Evolutionary conservation across 352 stramenopile species (phyloP), one percentile per base, ranked within the genome.

Genomic region (Phytophthora citricola): DNA sequence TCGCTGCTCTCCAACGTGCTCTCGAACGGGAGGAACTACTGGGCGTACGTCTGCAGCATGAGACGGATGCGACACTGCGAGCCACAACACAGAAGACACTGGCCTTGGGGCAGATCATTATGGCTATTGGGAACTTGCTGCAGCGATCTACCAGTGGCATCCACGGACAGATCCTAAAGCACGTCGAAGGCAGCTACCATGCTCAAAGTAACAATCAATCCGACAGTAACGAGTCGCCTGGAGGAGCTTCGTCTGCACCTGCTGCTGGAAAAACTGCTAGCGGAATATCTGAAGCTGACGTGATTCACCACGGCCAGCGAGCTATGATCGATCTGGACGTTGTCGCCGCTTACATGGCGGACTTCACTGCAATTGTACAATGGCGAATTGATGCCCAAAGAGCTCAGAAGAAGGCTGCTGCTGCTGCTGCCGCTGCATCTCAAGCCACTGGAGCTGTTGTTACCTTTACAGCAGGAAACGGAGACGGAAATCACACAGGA

Each of bases 321-420:
- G 87, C 94, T 41, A 91, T 96, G 71, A 70, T 83, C 6, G 85
- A 97, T 51, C 78, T 98, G 9, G 93, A 98, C 48, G 89, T 98
- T 11, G 94, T 98, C 22, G 92, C 89, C 1, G 86, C 91, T 10
- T 98, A 98, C 69, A 97, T 98, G 88, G 79, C 87, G 22, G 94
- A 98, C 70, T 98, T 98, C 55, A 92, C 83, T 0, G 83, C 81
- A 2, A 94, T 94, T 44, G 84, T 93, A 2, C 85, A 94, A 29
- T 75, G 77, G 1, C 75, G 87, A 7, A 76, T 92, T 26, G 87
- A 95, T 50, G 76, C 75, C 0, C 84, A 95, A 58, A 69, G 84
- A 27, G 79, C 87, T 0, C 81, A 92, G 50, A 92, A 91, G 69
- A 92, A 92, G 36, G 77, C 24, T 26, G 24, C 24, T 26, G 24